phyloP scores from a whole-genome alignment of 805 yeast genomes.

The Candida railenensis region DNA sequence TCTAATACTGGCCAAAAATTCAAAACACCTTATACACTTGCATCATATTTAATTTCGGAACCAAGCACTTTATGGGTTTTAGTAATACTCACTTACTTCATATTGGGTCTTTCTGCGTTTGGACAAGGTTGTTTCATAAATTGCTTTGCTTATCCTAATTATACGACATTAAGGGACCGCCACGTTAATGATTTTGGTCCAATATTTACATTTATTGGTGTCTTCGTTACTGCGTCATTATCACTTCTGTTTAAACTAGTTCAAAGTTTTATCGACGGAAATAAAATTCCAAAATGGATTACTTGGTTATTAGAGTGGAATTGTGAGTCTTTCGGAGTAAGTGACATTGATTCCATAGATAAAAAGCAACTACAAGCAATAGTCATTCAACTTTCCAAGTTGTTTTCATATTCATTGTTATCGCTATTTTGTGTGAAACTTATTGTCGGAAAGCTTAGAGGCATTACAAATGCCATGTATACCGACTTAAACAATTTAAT shows the following conservation, averaged over 20 bases:
- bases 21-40: conserved; percentile 37
- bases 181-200: conserved; percentile 20
- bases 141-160: conserved; percentile 15
- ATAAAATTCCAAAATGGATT: conserved; percentile 45
- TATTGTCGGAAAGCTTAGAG: conserved; percentile 20
- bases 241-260: conserved; percentile 55
- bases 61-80: conserved; percentile 47
- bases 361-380: conserved; percentile 21
- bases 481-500: conserved; percentile 34
- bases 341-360: conserved; percentile 17
- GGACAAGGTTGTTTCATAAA: conserved; percentile 25
- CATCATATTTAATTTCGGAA: conserved; percentile 38
- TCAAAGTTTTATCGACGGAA: conserved; percentile 56
- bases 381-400: conserved; percentile 24
- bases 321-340: conserved; percentile 24
- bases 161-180: conserved; percentile 1
- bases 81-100: conserved; percentile 38
- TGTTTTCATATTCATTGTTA: conserved; percentile 23
- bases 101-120: conserved; percentile 16
- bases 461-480: conserved; percentile 24
- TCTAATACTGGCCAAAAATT: conserved; percentile 88
- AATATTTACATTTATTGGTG: conserved; percentile 40
- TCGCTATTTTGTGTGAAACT: conserved; percentile 31
- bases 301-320: conserved; percentile 25
- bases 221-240: conserved; percentile 46